phyloP scores from a whole-genome alignment of 2,329 filamentous ascomycete genomes.

The Huntiella bhutanensis region DNA sequence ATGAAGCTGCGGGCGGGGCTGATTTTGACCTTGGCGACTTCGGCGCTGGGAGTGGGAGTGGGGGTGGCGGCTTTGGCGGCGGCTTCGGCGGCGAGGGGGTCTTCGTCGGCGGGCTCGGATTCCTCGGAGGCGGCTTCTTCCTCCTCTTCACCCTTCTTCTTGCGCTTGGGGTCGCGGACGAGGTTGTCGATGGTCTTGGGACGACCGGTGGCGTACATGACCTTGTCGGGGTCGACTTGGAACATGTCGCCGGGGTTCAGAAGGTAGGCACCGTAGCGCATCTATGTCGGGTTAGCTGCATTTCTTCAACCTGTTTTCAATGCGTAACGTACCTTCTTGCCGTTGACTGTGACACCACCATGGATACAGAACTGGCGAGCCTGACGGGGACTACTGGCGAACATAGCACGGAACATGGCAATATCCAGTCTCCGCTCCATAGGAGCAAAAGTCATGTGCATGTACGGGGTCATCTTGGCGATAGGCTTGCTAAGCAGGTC shows the following conservation, averaged over 20 bases:
- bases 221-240: slow-evolving; percentile 75
- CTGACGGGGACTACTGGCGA: slow-evolving; percentile 82
- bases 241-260: slow-evolving; percentile 98
- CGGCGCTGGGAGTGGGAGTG: slow-evolving; percentile 16
- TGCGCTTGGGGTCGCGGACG: slow-evolving; percentile 8
- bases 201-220: slow-evolving; percentile 71
- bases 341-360: slow-evolving; percentile 87
- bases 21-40: neutral
- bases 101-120: slow-evolving; percentile 19
- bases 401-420: slow-evolving; percentile 84
- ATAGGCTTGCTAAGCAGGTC: slow-evolving; percentile 20
- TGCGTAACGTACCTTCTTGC: slow-evolving; percentile 52
- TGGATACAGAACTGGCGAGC: slow-evolving; percentile 89
- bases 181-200: slow-evolving; percentile 31
- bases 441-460: slow-evolving; percentile 89
- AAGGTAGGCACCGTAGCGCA: slow-evolving; percentile 79
- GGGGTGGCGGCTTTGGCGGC: slow-evolving; percentile 15
- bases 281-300: slow-evolving; percentile 30
- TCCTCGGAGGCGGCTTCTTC: slow-evolving; percentile 15
- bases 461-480: slow-evolving; percentile 54
- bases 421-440: slow-evolving; percentile 81
- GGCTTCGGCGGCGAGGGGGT: slow-evolving; percentile 15
- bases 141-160: slow-evolving; percentile 14
- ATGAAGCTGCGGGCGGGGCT: neutral
- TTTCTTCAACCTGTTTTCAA: neutral